A percentile compares a stretch with the other conserved stretches of the same genome.
phyloP scores from a whole-genome alignment of 805 yeast species.

The Metschnikowia gruessii region DNA sequence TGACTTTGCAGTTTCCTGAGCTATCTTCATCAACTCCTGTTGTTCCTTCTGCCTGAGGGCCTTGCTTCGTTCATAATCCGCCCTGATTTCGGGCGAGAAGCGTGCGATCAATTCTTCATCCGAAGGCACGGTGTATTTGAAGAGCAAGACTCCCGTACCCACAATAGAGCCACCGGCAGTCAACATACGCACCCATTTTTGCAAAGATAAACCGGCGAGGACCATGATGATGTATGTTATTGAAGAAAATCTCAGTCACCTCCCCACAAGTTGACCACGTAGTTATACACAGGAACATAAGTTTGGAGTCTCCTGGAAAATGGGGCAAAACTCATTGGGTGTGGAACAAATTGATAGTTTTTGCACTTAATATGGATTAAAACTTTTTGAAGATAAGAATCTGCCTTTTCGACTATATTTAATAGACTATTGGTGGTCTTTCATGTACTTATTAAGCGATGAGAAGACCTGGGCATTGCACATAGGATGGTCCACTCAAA shows the following conservation, averaged over 20 bases:
- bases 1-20: slow-evolving; percentile 57
- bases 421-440: no score
- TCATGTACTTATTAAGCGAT: not conserved
- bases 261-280: not conserved
- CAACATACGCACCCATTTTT: slow-evolving; percentile 57
- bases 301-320: not conserved
- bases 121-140: slow-evolving; percentile 76
- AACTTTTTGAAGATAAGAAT: no score
- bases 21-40: slow-evolving; percentile 64
- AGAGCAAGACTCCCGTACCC: slow-evolving; percentile 68
- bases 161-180: slow-evolving; percentile 64
- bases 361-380: no score
- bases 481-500: not conserved
- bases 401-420: no score
- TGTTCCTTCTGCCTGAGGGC: slow-evolving; percentile 66
- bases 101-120: slow-evolving; percentile 73
- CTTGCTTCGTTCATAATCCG: slow-evolving; percentile 65
- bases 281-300: slow-evolving; percentile 3
- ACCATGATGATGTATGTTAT: slow-evolving; percentile 1
- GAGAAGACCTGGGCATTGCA: not conserved
- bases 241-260: not conserved
- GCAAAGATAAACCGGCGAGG: slow-evolving; percentile 37
- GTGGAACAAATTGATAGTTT: no score
- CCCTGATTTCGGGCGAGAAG: slow-evolving; percentile 80
- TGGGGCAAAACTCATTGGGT: not conserved